A percentile compares a stretch with the other conserved stretches of the same genome.
Conservation (phyloP, 331 rosid genomes). For the Telfairia occidentalis region DNA sequence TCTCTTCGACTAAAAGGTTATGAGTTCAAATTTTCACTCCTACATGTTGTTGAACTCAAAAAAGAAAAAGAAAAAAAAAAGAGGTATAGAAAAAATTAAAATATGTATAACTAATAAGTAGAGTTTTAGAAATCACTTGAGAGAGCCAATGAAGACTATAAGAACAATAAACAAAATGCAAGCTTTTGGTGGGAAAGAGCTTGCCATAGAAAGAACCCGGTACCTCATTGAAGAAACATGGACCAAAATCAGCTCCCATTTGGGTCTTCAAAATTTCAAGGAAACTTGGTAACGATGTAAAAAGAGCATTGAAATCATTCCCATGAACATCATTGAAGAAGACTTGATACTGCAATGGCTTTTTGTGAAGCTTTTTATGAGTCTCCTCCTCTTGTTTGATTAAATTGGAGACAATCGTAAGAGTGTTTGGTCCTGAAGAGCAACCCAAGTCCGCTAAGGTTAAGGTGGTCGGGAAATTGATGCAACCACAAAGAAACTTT, state of each 20-base stretch:
- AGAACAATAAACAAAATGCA: background rate
- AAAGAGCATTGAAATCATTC: background rate
- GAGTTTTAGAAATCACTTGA: background rate
- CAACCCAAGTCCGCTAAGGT: background rate
- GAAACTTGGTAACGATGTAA: background rate
- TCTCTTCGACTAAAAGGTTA: too few relatives aligned
- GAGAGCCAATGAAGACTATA: background rate
- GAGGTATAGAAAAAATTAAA: too few relatives aligned
- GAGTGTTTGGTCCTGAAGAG: background rate
- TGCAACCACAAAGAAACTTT: background rate
- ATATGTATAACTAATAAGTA: too few relatives aligned
- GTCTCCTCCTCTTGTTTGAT: background rate
- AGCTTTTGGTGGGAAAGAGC: background rate
- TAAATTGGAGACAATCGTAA: background rate
- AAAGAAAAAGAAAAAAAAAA: too few relatives aligned
- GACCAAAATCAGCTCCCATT: background rate
- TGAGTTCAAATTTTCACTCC: too few relatives aligned
- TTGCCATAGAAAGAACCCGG: background rate
- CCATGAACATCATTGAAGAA: background rate
- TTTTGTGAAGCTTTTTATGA: too few relatives aligned
- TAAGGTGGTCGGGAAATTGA: background rate
- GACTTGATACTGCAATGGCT: background rate
- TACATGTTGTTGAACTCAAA: too few relatives aligned
- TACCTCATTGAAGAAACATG: background rate
- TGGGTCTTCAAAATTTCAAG: background rate